Conservation (phyloP, 345 rosid species). For the Acer negundo region DNA sequence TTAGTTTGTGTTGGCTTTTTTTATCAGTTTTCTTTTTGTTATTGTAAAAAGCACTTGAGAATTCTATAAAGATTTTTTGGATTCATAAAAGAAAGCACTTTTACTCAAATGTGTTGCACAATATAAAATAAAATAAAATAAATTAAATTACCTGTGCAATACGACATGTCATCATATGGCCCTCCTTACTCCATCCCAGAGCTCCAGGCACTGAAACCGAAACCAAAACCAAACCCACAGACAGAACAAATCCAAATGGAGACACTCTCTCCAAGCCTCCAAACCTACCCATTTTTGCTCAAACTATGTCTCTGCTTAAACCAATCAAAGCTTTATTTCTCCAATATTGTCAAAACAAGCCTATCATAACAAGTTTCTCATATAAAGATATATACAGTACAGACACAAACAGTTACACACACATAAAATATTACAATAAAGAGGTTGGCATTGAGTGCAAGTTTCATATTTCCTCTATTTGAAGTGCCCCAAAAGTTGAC, state of each 20-base stretch:
- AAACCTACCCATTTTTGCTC: conserved; percentile 29
- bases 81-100: background rate
- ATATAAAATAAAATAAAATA: background rate
- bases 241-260: conserved; percentile 26
- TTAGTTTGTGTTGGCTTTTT: background rate
- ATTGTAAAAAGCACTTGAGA: background rate
- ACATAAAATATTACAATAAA: conserved; percentile 19
- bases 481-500: conserved; percentile 29
- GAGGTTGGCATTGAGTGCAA: conserved; percentile 60
- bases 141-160: conserved; percentile 71
- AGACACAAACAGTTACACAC: background rate
- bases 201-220: conserved; percentile 40
- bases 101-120: background rate
- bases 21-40: too few species aligned
- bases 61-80: background rate
- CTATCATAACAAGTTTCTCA: background rate
- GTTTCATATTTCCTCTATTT: conserved; percentile 33
- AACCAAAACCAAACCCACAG: conserved; percentile 40
- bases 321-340: conserved; percentile 11
- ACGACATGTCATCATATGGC: conserved; percentile 80
- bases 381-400: conserved; percentile 11
- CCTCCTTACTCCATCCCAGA: conserved; percentile 90
- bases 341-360: conserved; percentile 16
- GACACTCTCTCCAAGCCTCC: conserved; percentile 22
- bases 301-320: conserved; percentile 1